phyloP scores from a whole-genome alignment of 305 asterid species.

The Solanum hybrid region DNA sequence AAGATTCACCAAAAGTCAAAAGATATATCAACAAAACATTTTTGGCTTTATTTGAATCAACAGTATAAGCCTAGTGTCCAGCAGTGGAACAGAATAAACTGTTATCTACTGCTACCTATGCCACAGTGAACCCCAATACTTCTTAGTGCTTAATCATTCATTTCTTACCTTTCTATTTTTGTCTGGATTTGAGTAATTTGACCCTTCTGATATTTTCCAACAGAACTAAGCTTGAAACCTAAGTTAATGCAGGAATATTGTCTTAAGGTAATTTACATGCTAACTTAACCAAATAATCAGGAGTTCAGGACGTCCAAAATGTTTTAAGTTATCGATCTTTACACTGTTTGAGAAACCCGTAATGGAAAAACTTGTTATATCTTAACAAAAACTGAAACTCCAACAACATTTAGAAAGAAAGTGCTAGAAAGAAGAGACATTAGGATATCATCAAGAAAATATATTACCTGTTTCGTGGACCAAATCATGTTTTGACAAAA shows the following conservation, averaged over 20 bases:
- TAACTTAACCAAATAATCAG: not conserved
- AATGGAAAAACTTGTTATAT: slow-evolving; percentile 43
- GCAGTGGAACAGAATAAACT: not conserved
- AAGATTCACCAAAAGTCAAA: not conserved
- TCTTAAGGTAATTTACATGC: not conserved
- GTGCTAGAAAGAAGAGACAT: not conserved
- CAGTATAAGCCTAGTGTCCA: not conserved
- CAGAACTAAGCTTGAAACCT: not conserved
- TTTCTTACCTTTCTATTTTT: slow-evolving; percentile 17
- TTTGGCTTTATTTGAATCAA: not conserved
- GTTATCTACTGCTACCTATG: not conserved
- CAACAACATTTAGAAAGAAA: not conserved
- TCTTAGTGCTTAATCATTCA: slow-evolving; percentile 30
- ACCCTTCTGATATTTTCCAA: not conserved
- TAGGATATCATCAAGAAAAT: no score
- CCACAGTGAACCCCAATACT: slow-evolving; percentile 1
- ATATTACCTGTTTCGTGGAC: no score
- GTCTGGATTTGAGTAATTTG: slow-evolving; percentile 80
- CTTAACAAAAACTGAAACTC: not conserved
- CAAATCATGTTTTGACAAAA: no score
- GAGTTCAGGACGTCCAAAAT: not conserved
- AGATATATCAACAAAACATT: not conserved
- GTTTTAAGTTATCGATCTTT: slow-evolving; percentile 7
- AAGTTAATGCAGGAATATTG: not conserved
- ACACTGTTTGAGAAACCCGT: slow-evolving; percentile 42